A percentile compares a stretch with the other conserved stretches of the same genome.
These are phyloP conservation scores for Sporothrix protearum DNA, from an alignment of 2,329 filamentous ascomycete species.

Conservation along the genomic window DNA sequence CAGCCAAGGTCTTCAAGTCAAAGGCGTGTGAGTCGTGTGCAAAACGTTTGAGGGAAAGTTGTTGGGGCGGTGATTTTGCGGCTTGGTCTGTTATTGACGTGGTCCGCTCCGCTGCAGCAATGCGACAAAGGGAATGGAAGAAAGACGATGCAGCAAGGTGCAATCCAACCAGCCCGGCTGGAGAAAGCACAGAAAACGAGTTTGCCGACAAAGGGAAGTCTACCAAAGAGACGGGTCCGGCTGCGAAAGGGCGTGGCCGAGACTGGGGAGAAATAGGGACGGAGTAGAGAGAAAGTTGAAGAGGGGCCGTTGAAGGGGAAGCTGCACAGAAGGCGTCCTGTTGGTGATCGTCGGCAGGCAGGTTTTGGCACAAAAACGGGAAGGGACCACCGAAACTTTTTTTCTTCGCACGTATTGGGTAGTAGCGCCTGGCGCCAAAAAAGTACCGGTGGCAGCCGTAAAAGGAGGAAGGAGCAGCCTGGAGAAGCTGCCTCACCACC, in stretches of 20 bases:
- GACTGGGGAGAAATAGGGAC: background rate
- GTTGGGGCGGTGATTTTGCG: background rate
- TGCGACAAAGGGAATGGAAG: conserved; percentile 3
- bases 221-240: background rate
- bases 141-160: background rate
- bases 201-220: background rate
- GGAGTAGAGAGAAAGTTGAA: background rate
- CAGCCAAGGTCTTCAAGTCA: background rate
- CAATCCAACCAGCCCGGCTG: conserved; percentile 15
- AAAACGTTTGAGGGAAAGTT: background rate
- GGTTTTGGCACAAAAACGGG: background rate
- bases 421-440: conserved; percentile 1
- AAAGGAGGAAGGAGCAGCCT: conserved; percentile 8
- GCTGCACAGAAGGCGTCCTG: conserved; percentile 7
- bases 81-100: background rate
- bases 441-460: background rate
- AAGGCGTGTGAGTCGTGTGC: background rate
- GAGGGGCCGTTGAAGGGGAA: background rate
- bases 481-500: background rate
- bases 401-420: background rate
- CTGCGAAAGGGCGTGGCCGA: background rate
- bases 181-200: background rate
- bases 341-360: conserved; percentile 11
- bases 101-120: conserved; percentile 1
- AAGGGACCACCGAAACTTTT: conserved; percentile 19